Percentiles rank a stretch among this genome's conserved stretches.
Evolutionary conservation across 2,329 filamentous ascomycete species (phyloP).

Genomic region (Venturia carpophila): DNA sequence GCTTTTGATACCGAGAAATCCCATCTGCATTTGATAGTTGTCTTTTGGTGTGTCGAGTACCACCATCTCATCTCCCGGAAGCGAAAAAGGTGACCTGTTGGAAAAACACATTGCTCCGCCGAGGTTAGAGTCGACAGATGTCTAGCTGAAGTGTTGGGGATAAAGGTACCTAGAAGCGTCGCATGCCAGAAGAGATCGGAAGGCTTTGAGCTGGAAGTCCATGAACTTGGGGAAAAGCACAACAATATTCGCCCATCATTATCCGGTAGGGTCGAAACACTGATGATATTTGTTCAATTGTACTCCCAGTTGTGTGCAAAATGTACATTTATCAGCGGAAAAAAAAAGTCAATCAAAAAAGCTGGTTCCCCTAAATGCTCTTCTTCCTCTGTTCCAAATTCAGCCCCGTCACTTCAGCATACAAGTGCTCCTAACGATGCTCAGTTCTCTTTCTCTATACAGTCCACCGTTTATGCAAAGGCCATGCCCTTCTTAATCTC

Average conservation of each 20-base stretch:
- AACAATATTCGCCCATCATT: no score
- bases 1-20: not conserved
- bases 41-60: not conserved
- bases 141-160: no score
- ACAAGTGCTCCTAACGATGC: not conserved
- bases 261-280: not conserved
- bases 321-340: conserved; percentile 1
- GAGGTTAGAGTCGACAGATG: no score
- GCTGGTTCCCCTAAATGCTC: not conserved
- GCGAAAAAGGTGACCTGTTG: no score
- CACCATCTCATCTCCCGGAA: not conserved
- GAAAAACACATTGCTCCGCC: no score
- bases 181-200: no score
- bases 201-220: no score
- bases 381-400: not conserved
- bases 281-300: not conserved
- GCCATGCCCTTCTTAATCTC: conserved; percentile 99
- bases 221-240: no score
- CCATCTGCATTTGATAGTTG: not conserved
- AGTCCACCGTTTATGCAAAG: conserved; percentile 25
- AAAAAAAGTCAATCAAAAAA: not conserved
- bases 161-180: no score
- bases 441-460: not conserved
- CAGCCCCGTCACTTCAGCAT: not conserved
- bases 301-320: not conserved